phyloP scores from a whole-genome alignment of 768 basidiomycete species.

The Lactarius quietus region DNA sequence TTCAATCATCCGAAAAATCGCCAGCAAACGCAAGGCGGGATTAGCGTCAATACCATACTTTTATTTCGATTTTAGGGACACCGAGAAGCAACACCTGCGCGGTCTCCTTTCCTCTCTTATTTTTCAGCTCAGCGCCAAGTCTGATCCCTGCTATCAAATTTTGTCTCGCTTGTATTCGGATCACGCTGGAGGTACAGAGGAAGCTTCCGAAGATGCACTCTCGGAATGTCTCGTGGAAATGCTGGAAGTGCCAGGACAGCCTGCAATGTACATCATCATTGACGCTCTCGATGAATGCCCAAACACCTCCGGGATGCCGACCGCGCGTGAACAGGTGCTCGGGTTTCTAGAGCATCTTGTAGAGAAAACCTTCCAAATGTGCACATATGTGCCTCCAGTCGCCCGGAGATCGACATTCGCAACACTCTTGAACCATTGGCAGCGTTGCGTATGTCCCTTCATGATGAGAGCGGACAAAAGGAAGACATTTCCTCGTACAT shows the following conservation, averaged over 20 bases:
- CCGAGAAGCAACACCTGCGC: too few species aligned
- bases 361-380: not conserved
- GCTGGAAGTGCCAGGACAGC: not conserved
- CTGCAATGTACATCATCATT: not conserved
- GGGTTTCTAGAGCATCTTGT: not conserved
- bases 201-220: not conserved
- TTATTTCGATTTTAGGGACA: too few species aligned
- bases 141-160: too few species aligned
- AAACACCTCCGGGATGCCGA: too few species aligned
- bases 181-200: not conserved
- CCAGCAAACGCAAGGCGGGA: too few species aligned
- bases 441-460: not conserved
- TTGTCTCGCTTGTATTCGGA: too few species aligned
- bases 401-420: constrained; percentile 7
- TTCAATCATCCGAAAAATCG: too few species aligned
- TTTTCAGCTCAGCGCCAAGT: too few species aligned
- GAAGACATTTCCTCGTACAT: not conserved
- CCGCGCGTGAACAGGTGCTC: not conserved
- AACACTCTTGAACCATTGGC: not conserved
- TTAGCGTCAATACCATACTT: too few species aligned
- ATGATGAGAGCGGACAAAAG: not conserved
- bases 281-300: constrained; percentile 17
- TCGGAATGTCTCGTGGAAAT: constrained; percentile 1
- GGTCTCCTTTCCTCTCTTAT: too few species aligned
- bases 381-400: constrained; percentile 6